Conservation (phyloP, 306 rosid genomes). For the Gastrolobium villosum region DNA sequence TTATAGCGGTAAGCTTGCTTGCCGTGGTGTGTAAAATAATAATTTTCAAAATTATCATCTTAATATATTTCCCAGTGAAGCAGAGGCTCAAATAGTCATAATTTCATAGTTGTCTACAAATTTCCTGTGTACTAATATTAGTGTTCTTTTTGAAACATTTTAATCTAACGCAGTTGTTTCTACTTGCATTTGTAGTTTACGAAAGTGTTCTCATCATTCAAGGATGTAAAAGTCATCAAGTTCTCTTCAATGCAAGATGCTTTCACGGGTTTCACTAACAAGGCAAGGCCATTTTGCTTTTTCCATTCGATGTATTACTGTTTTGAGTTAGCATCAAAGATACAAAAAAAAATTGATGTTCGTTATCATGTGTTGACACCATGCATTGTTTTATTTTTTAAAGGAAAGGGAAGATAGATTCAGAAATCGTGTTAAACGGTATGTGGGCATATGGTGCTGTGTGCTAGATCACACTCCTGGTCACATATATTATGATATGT, state of each 20-base stretch:
- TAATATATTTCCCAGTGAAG: not conserved
- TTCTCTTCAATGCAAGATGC: slow-evolving; percentile 90
- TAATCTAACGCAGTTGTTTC: slow-evolving; percentile 23
- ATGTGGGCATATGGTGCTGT: slow-evolving; percentile 96
- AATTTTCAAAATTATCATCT: not conserved
- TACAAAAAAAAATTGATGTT: not conserved
- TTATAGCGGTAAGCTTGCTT: no score
- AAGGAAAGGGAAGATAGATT: slow-evolving; percentile 80
- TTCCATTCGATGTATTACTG: not conserved
- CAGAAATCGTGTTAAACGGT: slow-evolving; percentile 78
- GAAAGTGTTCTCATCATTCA: slow-evolving; percentile 78
- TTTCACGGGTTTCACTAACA: slow-evolving; percentile 73
- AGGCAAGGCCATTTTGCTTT: slow-evolving; percentile 59
- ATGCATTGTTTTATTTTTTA: slow-evolving; percentile 27
- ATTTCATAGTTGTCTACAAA: not conserved
- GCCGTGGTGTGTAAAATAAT: no score
- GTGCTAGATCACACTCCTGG: slow-evolving; percentile 68
- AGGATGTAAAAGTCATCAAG: slow-evolving; percentile 87
- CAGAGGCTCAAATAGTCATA: not conserved
- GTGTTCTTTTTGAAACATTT: not conserved
- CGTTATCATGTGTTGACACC: slow-evolving; percentile 25
- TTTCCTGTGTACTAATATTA: not conserved
- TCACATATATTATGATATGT: slow-evolving; percentile 93
- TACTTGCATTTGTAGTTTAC: slow-evolving; percentile 63
- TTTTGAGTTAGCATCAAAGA: slow-evolving; percentile 24